Evolutionary conservation across 208 protist genomes (phyloP), one percentile per base, ranked within the genome.

Genomic region (Leishmania tarentolae): DNA sequence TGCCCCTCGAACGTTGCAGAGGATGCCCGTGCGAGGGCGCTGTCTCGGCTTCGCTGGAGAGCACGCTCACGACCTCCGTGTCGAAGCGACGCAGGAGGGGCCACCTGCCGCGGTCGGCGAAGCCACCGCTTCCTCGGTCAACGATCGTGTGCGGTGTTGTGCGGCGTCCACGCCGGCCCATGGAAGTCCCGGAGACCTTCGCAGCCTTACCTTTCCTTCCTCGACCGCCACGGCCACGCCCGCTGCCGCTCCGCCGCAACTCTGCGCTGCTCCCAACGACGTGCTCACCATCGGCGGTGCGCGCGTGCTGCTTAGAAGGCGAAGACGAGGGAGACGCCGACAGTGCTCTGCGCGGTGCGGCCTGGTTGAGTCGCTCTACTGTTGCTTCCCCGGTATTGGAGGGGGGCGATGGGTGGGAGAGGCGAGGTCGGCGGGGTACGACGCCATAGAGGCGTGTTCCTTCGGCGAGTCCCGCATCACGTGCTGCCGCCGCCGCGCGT

Each of bases 371-470:
- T 37, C 69, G 42, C 69, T 53, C 24, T 28, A 73, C 44, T 52
- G 28, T 44, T 3, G 28, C 44, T n/a, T 53, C 69, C n/a, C 44
- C 44, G 37, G 42, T 74, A 50, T 52, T 6, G 76, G 72, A 11
- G 69, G 69, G 53, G 40, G 42, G 40, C 24, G 69, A 11, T 37
- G 37, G 2, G 24, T 53, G 11, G 28, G 37, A n/a, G 13, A 50
- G 69, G 44, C 66, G 37, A 71, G 31, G 66, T 8, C 69, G 69
- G 69, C 44, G 69, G 28, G 44, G 69, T n/a, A 52, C 42, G 69
- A 53, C 79, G 61, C 44, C 68, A 61, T 84, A 84, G n/a, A 84
- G 69, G 53, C 63, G 70, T 44, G 68, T 76, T 2, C 81, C 81
- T 28, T 50, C 75, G 21, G 53, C 81, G 13, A 84, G 35, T 28